phyloP scores from a whole-genome alignment of 1,139 yeast species.

The Maudiozyma humilis region DNA sequence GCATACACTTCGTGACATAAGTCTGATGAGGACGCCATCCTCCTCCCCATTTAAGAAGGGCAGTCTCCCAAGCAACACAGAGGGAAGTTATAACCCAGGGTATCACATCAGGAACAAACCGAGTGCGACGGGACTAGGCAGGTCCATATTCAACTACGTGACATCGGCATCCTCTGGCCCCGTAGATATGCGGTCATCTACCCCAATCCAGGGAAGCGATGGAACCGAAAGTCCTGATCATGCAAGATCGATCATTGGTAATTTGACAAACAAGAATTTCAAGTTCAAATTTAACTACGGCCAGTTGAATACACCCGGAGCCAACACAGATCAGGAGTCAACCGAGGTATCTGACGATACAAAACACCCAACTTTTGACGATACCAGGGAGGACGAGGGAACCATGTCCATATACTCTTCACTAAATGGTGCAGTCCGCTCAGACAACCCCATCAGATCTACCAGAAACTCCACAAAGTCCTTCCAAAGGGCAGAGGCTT shows the following conservation, averaged over 20 bases:
- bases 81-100: slow-evolving; percentile 4
- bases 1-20: slow-evolving; percentile 22
- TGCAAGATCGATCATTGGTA: slow-evolving; percentile 19
- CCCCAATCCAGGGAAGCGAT: not conserved
- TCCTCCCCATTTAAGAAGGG: slow-evolving; percentile 7
- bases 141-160: slow-evolving; percentile 21
- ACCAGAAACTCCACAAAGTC: slow-evolving; percentile 39
- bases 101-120: slow-evolving; percentile 6
- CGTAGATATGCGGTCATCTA: not conserved
- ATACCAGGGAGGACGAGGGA: slow-evolving; percentile 33
- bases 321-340: not conserved
- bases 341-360: slow-evolving; percentile 14
- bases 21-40: slow-evolving; percentile 15
- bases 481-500: slow-evolving; percentile 59
- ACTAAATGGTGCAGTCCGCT: slow-evolving; percentile 27
- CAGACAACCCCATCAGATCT: slow-evolving; percentile 29
- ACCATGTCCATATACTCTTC: slow-evolving; percentile 39
- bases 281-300: slow-evolving; percentile 30
- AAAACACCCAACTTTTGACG: slow-evolving; percentile 8
- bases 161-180: slow-evolving; percentile 4
- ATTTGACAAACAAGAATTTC: slow-evolving; percentile 24
- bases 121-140: slow-evolving; percentile 17
- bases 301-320: not conserved
- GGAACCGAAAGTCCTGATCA: slow-evolving; percentile 1
- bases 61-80: slow-evolving; percentile 9